Conservation (phyloP, 805 yeast genomes). For the Dipodascus geniculatus region DNA sequence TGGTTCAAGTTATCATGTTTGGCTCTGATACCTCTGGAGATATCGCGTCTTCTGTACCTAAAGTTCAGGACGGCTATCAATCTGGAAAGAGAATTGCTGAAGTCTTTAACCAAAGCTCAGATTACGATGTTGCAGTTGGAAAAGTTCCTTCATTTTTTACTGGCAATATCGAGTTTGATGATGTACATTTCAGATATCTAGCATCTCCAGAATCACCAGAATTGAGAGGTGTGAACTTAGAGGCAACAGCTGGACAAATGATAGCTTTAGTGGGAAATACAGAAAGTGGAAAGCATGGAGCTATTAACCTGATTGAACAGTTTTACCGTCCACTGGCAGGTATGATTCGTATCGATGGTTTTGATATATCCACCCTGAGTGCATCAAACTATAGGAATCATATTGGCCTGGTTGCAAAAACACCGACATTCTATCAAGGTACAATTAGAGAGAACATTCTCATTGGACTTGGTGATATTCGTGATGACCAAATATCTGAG, state of each 20-base stretch:
- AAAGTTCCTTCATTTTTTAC: conserved; percentile 10
- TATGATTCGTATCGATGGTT: neutral
- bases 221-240: conserved; percentile 33
- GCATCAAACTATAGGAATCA: conserved; percentile 32
- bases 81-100: neutral
- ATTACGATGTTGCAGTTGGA: neutral
- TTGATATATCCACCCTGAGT: conserved; percentile 31
- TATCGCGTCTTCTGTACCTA: neutral
- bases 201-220: conserved; percentile 34
- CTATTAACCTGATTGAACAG: conserved; percentile 30
- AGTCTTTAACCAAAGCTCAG: neutral
- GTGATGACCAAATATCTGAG: conserved; percentile 21
- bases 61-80: neutral
- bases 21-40: conserved; percentile 7
- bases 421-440: conserved; percentile 37
- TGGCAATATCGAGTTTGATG: conserved; percentile 37
- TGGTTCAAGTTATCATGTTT: conserved; percentile 14
- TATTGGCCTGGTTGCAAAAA: conserved; percentile 46
- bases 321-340: conserved; percentile 15
- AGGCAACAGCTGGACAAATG: conserved; percentile 31
- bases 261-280: conserved; percentile 50
- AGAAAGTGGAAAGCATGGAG: conserved; percentile 40
- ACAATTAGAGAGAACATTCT: conserved; percentile 36
- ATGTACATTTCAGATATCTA: conserved; percentile 47
- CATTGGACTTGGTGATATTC: conserved; percentile 26